A percentile compares a stretch with the other conserved stretches of the same genome.
phyloP scores from a whole-genome alignment of 2,329 filamentous ascomycete species.

The Ophiognomonia clavigignenti-juglandacearum region DNA sequence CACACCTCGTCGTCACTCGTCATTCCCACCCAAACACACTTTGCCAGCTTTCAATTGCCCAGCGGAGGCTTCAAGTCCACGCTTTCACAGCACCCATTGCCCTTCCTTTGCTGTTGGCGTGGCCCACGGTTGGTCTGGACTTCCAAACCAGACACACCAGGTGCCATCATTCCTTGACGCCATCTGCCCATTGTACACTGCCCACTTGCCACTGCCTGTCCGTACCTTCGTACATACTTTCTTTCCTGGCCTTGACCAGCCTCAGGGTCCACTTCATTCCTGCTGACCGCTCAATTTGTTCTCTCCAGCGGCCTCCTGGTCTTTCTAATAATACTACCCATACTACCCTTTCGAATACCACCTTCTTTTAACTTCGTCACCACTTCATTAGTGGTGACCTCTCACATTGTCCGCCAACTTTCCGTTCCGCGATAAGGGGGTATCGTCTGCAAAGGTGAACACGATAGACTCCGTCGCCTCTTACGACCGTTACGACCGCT shows the following conservation, averaged over 20 bases:
- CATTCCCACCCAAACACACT: too few relatives aligned
- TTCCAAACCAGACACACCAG: not conserved
- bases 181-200: not conserved
- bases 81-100: too few relatives aligned
- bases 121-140: not conserved
- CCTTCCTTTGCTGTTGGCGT: too few relatives aligned
- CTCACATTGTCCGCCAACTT: constrained; percentile 44
- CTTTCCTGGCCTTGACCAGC: constrained; percentile 5
- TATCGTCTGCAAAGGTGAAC: constrained; percentile 41
- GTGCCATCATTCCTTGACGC: not conserved
- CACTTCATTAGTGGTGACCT: constrained; percentile 35
- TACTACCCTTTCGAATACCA: constrained; percentile 52
- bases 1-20: too few relatives aligned
- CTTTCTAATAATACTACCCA: too few relatives aligned
- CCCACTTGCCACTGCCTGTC: not conserved
- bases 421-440: constrained; percentile 27
- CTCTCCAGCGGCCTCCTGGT: constrained; percentile 6
- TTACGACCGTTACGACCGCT: constrained; percentile 52
- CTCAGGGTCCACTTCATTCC: constrained; percentile 1
- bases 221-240: not conserved
- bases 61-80: too few relatives aligned
- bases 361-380: constrained; percentile 33
- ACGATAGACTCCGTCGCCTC: constrained; percentile 32
- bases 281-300: constrained; percentile 11
- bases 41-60: too few relatives aligned